Percentiles rank a stretch among this genome's conserved stretches.
These are phyloP conservation scores for Phytophthora syringae DNA, from an alignment of 352 stramenopile species.

Conservation along the genomic window DNA sequence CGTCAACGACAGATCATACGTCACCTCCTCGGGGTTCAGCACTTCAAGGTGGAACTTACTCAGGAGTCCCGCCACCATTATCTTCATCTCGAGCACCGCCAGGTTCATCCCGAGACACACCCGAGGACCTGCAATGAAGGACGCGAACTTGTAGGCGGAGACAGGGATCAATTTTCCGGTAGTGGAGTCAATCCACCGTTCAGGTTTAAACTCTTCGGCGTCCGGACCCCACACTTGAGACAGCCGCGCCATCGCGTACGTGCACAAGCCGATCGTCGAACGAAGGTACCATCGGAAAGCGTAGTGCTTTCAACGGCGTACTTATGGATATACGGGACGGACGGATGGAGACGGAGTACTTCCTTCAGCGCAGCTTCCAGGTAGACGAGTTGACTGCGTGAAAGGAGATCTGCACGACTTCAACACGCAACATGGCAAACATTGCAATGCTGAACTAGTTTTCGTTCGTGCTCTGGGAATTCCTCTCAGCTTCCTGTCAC, in stretches of 20 bases:
- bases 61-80: conserved; percentile 57
- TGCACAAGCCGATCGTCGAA: conserved; percentile 46
- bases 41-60: conserved; percentile 57
- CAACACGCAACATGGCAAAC: no score
- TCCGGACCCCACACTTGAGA: conserved; percentile 59
- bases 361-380: conserved; percentile 61
- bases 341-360: conserved; percentile 62
- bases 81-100: conserved; percentile 84
- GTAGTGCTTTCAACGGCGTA: conserved; percentile 46
- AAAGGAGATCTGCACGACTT: no score
- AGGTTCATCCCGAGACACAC: conserved; percentile 73
- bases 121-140: conserved; percentile 72
- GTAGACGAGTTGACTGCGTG: conserved; percentile 46
- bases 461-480: conserved; percentile 35
- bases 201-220: conserved; percentile 53
- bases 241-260: conserved; percentile 58
- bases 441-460: no score
- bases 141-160: conserved; percentile 66
- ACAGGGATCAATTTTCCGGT: conserved; percentile 34
- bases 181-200: conserved; percentile 55
- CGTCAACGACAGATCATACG: conserved; percentile 60
- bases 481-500: conserved; percentile 29
- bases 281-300: conserved; percentile 63
- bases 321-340: conserved; percentile 53
- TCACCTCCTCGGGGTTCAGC: conserved; percentile 36